phyloP scores from a whole-genome alignment of 2,329 filamentous ascomycete genomes.

The Paraphoma chrysanthemicola region DNA sequence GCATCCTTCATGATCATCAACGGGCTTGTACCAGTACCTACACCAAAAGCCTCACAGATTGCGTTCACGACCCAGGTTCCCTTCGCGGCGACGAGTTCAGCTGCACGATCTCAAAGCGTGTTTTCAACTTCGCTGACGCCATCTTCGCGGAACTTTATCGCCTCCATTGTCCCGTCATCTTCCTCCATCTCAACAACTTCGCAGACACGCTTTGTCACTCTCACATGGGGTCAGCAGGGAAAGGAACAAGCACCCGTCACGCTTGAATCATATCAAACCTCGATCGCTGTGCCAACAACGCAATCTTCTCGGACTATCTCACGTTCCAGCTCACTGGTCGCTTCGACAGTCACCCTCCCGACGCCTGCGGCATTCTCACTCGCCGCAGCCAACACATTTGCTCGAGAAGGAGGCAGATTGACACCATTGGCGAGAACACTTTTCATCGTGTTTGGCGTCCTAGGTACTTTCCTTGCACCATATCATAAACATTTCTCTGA shows the following conservation, averaged over 20 bases:
- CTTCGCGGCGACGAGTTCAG: background rate
- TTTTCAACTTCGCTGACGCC: too few species aligned
- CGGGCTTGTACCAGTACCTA: background rate
- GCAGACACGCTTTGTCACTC: too few species aligned
- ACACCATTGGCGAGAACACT: slow-evolving; percentile 9
- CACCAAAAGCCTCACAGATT: background rate
- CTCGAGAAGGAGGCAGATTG: slow-evolving; percentile 4
- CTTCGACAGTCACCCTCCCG: too few species aligned
- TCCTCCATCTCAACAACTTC: too few species aligned
- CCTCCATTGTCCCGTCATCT: too few species aligned
- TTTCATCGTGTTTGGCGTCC: slow-evolving; percentile 14
- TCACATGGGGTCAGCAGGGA: too few species aligned
- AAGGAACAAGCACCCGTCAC: too few species aligned
- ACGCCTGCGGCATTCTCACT: background rate
- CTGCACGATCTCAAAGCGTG: background rate
- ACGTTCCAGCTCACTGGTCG: too few species aligned
- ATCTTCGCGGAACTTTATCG: too few species aligned
- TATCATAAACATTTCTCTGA: background rate
- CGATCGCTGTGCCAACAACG: too few species aligned
- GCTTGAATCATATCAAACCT: too few species aligned
- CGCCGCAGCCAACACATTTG: background rate
- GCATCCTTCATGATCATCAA: background rate
- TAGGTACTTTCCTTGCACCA: slow-evolving; percentile 3
- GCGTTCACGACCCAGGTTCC: background rate
- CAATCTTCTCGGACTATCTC: too few species aligned